phyloP scores from a whole-genome alignment of 129 eudicot genomes.

The Tagetes erecta region DNA sequence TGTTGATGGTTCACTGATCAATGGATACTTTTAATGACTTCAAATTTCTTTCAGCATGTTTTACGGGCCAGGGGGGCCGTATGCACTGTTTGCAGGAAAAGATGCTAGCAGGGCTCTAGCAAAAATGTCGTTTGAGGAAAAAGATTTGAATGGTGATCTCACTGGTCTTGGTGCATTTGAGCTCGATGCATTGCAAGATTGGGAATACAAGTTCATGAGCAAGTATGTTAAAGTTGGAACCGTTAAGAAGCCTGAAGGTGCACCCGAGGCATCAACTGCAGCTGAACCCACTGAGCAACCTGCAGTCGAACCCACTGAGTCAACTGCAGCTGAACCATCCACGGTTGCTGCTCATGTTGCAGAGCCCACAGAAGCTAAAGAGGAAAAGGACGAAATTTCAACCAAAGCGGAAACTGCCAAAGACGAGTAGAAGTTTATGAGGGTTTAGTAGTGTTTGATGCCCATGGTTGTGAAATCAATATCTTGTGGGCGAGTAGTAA shows the following conservation, averaged over 20 bases:
- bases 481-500: background rate
- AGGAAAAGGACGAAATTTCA: slow-evolving; percentile 27
- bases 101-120: slow-evolving; percentile 99
- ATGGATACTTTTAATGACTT: background rate
- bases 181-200: slow-evolving; percentile 93
- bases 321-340: slow-evolving; percentile 25
- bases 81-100: slow-evolving; percentile 94
- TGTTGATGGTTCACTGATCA: slow-evolving; percentile 13
- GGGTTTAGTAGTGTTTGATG: slow-evolving; percentile 8
- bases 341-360: slow-evolving; percentile 34
- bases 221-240: slow-evolving; percentile 96
- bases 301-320: slow-evolving; percentile 8
- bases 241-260: slow-evolving; percentile 48
- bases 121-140: slow-evolving; percentile 88
- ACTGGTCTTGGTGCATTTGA: slow-evolving; percentile 88
- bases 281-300: slow-evolving; percentile 36
- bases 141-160: slow-evolving; percentile 54
- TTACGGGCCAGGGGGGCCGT: slow-evolving; percentile 98
- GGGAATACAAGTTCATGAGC: slow-evolving; percentile 99
- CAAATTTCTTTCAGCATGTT: slow-evolving; percentile 59
- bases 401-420: slow-evolving; percentile 18
- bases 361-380: slow-evolving; percentile 40
- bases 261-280: slow-evolving; percentile 28
- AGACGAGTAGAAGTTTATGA: slow-evolving; percentile 26
- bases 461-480: slow-evolving; percentile 7